Evolutionary conservation across 495 filamentous ascomycete genomes (phyloP).

Genomic region (Amphirosellinia nigrospora): DNA sequence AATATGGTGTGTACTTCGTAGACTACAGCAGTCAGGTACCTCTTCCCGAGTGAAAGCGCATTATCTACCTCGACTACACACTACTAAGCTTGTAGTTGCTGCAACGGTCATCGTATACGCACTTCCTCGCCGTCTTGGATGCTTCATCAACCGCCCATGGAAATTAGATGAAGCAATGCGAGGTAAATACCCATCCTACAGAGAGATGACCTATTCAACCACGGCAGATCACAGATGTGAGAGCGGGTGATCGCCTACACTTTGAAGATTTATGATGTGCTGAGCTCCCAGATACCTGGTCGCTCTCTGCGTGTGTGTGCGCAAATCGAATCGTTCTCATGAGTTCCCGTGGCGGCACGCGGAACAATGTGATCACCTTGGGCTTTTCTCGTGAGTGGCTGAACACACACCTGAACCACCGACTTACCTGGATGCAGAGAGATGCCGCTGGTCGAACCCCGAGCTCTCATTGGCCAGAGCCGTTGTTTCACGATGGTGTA

Average conservation of each 20-base stretch:
- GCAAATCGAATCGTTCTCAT: conserved; percentile 6
- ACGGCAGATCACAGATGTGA: conserved; percentile 2
- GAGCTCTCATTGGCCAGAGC: neutral
- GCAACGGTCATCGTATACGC: neutral
- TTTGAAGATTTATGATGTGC: neutral
- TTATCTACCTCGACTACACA: no score
- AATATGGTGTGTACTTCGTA: neutral
- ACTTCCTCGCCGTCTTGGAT: neutral
- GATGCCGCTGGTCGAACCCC: neutral
- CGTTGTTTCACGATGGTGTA: conserved; percentile 43
- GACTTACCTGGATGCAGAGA: conserved; percentile 6
- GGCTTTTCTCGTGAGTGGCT: conserved; percentile 2
- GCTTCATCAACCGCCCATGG: conserved; percentile 16
- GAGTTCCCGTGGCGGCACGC: conserved; percentile 4
- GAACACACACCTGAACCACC: neutral
- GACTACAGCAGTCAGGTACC: no score
- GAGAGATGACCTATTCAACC: neutral
- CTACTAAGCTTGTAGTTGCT: no score
- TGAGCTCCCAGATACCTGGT: conserved; percentile 5
- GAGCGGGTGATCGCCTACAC: conserved; percentile 18
- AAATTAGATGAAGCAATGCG: conserved; percentile 9
- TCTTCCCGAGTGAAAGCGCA: no score
- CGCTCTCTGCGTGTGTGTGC: neutral
- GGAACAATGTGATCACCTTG: conserved; percentile 4
- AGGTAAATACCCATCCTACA: neutral